These are phyloP conservation scores for Climacium dendroides DNA, from an alignment of 225 moss, liverwort and hornwort genomes.

Conservation along the genomic window DNA sequence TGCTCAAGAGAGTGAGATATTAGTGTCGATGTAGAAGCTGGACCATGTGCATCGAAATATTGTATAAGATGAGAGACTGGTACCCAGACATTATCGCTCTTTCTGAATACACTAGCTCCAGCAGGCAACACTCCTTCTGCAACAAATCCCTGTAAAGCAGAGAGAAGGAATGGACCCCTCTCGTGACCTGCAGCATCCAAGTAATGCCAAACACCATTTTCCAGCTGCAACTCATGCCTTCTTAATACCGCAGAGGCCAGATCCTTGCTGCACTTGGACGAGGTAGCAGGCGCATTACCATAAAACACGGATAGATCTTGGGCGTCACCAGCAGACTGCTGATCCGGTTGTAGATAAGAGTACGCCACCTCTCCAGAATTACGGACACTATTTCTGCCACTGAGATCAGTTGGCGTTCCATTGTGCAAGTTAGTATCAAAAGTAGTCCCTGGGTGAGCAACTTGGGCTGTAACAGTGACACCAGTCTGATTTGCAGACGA, in stretches of 20 bases:
- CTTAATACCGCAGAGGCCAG: constrained; percentile 18
- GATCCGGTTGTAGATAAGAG: neutral
- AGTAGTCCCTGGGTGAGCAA: neutral
- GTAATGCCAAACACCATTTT: constrained; percentile 59
- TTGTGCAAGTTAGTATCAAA: constrained; percentile 4
- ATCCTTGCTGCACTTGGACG: constrained; percentile 11
- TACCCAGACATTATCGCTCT: constrained; percentile 60
- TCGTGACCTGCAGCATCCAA: constrained; percentile 64
- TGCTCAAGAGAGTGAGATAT: constrained; percentile 4
- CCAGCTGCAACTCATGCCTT: constrained; percentile 48
- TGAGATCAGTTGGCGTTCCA: constrained; percentile 5
- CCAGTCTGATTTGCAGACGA: constrained; percentile 8
- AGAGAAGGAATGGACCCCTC: constrained; percentile 48
- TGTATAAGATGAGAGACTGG: constrained; percentile 42
- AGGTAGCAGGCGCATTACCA: neutral
- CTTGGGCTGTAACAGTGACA: constrained; percentile 13
- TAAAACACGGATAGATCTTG: constrained; percentile 9
- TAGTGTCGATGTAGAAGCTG: constrained; percentile 7
- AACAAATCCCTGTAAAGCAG: constrained; percentile 26
- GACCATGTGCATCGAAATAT: constrained; percentile 9
- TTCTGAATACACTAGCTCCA: constrained; percentile 60
- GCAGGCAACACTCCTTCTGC: constrained; percentile 31
- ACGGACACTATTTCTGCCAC: constrained; percentile 4
- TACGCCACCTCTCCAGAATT: constrained; percentile 3
- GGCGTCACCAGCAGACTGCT: constrained; percentile 11